Evolutionary conservation across 202 grass and related monocot species (phyloP), one percentile per base, ranked within the genome.

Genomic region (Dendrocalamus latiflorus): DNA sequence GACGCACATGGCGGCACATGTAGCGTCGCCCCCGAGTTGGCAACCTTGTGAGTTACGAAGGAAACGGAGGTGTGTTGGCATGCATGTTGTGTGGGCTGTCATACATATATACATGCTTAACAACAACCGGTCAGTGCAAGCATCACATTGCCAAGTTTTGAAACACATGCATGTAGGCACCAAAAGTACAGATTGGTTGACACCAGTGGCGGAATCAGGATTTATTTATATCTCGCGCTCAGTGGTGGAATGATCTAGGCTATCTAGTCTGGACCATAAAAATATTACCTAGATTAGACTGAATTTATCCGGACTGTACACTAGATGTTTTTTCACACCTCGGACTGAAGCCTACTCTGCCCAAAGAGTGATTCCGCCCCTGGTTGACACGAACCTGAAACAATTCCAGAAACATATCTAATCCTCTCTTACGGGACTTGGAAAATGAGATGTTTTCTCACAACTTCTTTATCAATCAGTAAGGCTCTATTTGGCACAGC

Each of bases 1-100:
- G 69, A 15, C 56, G 87, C 87, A 89, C 87, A 89, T 89, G 87
- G 77, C 63, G 4, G 82, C 87, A 89, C 87, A 89, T 89, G 87
- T 33, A 0, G 82, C 87, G 77, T 51, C 75, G 11, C 43, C 76
- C 62, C 76, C 72, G 70, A 80, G 70, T 76, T 76, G 81, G 76
- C 76, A 81, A 56, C 76, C 76, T 53, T 34, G 65, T 26, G 75
- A 79, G 83, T 79, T 79, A 71, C 54, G 74, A 79, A 85, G 33
- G 11, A 58, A 70, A 62, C 70, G 62, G 44, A 63, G 76, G 71
- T 81, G 73, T 47, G 81, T 85, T 85, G 87, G 70, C 82, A 86
- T 57, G 75, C 87, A 70, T 76, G 63, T 81, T 79, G 72, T 68
- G 82, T 82, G 58, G 63, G 28, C 60, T 81, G 66, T 44, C 67